These are phyloP conservation scores for Apiospora pterosperma DNA, from an alignment of 2,329 filamentous ascomycete genomes.

Conservation along the genomic window DNA sequence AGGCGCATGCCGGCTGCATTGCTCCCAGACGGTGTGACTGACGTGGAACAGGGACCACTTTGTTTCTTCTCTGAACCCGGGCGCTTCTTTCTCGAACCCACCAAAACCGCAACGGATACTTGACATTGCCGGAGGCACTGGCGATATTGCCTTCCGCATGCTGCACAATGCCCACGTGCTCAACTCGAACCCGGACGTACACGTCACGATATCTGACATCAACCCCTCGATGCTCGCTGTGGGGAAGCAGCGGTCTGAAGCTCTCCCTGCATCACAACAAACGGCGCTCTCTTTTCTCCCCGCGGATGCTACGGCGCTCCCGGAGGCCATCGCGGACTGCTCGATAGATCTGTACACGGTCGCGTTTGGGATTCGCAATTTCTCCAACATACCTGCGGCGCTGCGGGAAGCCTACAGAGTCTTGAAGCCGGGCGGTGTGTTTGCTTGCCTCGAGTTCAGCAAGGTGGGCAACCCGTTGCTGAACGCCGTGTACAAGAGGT, in stretches of 20 bases:
- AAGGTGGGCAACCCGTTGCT: slow-evolving; percentile 75
- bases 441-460: slow-evolving; percentile 94
- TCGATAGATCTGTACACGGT: slow-evolving; percentile 96
- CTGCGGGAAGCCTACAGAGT: slow-evolving; percentile 82
- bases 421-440: slow-evolving; percentile 89
- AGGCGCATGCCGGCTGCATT: background rate
- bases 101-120: slow-evolving; percentile 68
- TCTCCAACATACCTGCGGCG: slow-evolving; percentile 84
- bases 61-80: slow-evolving; percentile 85
- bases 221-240: slow-evolving; percentile 93
- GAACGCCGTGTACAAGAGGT: slow-evolving; percentile 86
- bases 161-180: slow-evolving; percentile 81
- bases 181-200: slow-evolving; percentile 75
- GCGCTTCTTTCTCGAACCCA: slow-evolving; percentile 47
- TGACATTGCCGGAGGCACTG: slow-evolving; percentile 94
- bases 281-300: slow-evolving; percentile 71
- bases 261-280: slow-evolving; percentile 52
- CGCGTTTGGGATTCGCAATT: slow-evolving; percentile 95
- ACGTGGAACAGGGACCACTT: slow-evolving; percentile 70
- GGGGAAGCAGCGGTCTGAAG: slow-evolving; percentile 72
- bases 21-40: background rate
- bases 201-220: slow-evolving; percentile 92
- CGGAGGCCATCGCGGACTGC: slow-evolving; percentile 55
- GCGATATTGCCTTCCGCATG: slow-evolving; percentile 96
- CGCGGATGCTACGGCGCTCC: slow-evolving; percentile 81